Percentiles rank a stretch among this genome's conserved stretches.
These are phyloP conservation scores for Paraphaeosphaeria minitans DNA, from an alignment of 2,329 filamentous ascomycete genomes.

Conservation along the genomic window DNA sequence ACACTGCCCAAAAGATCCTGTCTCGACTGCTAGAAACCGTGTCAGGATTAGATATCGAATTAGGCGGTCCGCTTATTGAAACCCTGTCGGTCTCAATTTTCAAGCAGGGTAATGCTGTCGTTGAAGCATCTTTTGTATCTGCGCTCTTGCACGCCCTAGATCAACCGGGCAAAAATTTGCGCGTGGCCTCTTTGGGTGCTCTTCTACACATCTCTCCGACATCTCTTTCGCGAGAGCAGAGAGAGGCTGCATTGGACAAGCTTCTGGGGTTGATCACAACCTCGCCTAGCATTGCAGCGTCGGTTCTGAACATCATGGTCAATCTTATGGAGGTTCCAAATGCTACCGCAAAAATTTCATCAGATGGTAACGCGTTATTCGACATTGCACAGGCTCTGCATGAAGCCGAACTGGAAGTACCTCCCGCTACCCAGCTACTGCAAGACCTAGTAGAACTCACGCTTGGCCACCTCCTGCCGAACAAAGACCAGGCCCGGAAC, in stretches of 20 bases:
- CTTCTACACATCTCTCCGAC: constrained; percentile 31
- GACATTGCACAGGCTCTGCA: constrained; percentile 35
- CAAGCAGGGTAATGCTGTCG: constrained; percentile 18
- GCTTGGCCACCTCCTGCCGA: constrained; percentile 38
- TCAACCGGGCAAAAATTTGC: constrained; percentile 13
- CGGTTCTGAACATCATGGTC: constrained; percentile 33
- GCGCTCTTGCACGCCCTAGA: constrained; percentile 26
- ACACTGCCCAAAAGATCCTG: constrained; percentile 23
- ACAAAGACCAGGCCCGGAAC: constrained; percentile 42
- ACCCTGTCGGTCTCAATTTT: constrained; percentile 32
- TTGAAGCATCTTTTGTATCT: constrained; percentile 28
- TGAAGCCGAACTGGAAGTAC: constrained; percentile 17
- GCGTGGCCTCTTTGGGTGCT: constrained; percentile 20
- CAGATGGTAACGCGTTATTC: constrained; percentile 31
- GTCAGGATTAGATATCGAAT: constrained; percentile 16
- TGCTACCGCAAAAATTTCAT: constrained; percentile 41
- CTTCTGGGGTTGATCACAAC: constrained; percentile 25
- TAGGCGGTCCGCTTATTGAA: constrained; percentile 16
- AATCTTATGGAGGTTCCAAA: constrained; percentile 44
- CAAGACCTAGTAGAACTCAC: constrained; percentile 33
- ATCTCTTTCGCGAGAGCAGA: constrained; percentile 36
- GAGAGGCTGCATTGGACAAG: constrained; percentile 40
- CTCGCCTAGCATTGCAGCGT: constrained; percentile 13
- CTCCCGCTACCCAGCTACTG: constrained; percentile 26
- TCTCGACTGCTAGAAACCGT: constrained; percentile 25